phyloP scores from a whole-genome alignment of 257 asterid genomes.

The Nicotiana paniculata region DNA sequence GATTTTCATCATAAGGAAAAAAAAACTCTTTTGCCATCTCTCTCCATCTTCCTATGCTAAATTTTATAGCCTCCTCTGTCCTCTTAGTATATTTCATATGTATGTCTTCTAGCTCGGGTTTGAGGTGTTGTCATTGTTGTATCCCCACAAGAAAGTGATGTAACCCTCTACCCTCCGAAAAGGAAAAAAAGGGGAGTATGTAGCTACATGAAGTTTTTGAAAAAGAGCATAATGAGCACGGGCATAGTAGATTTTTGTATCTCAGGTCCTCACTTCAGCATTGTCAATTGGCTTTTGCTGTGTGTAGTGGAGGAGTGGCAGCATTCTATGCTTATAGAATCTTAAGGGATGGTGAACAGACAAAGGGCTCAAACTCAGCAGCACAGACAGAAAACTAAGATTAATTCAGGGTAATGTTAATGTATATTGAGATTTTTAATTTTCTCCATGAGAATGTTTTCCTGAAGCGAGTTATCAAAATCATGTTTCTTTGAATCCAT shows the following conservation, averaged over 20 bases:
- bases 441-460: neutral
- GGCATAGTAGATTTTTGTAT: neutral
- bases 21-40: neutral
- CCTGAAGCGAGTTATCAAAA: neutral
- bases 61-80: neutral
- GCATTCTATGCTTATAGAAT: constrained; percentile 79
- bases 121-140: neutral
- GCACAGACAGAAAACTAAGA: constrained; percentile 32
- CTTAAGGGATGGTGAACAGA: constrained; percentile 45
- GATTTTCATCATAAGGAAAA: neutral
- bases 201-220: neutral
- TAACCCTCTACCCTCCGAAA: neutral
- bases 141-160: neutral
- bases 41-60: neutral
- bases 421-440: neutral
- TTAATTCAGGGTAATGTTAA: neutral
- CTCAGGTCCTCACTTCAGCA: neutral
- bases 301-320: constrained; percentile 72
- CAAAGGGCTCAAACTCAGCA: constrained; percentile 36
- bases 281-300: constrained; percentile 5
- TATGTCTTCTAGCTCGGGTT: neutral
- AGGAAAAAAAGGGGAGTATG: neutral
- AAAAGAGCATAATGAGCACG: neutral
- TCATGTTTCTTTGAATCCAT: neutral
- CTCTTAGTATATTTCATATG: neutral